Evolutionary conservation across 2,329 filamentous ascomycete genomes (phyloP).

Genomic region (Arthroderma sp.): DNA sequence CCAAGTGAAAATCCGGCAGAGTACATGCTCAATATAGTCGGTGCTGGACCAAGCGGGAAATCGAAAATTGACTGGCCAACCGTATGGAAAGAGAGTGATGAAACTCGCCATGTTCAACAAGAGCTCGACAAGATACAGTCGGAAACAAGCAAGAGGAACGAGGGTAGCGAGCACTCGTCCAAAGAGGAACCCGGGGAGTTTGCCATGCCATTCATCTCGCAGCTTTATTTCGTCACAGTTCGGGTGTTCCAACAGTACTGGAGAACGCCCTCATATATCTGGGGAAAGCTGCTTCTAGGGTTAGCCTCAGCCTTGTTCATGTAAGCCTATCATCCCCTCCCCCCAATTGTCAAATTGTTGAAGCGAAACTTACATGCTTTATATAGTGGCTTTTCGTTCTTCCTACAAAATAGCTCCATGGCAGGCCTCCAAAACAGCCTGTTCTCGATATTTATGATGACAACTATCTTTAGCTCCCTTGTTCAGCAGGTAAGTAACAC

Average conservation of each 20-base stretch:
- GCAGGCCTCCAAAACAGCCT: constrained; percentile 78
- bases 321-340: constrained; percentile 8
- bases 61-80: constrained; percentile 51
- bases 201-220: constrained; percentile 56
- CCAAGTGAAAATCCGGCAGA: constrained; percentile 59
- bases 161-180: constrained; percentile 20
- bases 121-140: constrained; percentile 48
- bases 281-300: constrained; percentile 62
- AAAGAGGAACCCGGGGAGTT: constrained; percentile 51
- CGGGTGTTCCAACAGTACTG: constrained; percentile 85
- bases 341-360: constrained; percentile 17
- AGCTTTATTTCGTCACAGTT: constrained; percentile 53
- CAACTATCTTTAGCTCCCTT: constrained; percentile 43
- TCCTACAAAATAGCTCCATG: constrained; percentile 55
- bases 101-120: constrained; percentile 42
- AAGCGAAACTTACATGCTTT: constrained; percentile 34
- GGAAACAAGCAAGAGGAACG: constrained; percentile 28
- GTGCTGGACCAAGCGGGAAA: constrained; percentile 54
- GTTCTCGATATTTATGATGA: constrained; percentile 73
- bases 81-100: constrained; percentile 47
- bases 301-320: constrained; percentile 56
- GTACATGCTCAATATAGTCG: constrained; percentile 51
- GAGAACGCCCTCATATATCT: constrained; percentile 75
- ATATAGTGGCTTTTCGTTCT: constrained; percentile 70
- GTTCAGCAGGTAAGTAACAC: constrained; percentile 40